A percentile compares a stretch with the other conserved stretches of the same genome.
These are phyloP conservation scores for Suzukiozyma palmioleophila DNA, from an alignment of 1,139 yeast species.

Conservation along the genomic window DNA sequence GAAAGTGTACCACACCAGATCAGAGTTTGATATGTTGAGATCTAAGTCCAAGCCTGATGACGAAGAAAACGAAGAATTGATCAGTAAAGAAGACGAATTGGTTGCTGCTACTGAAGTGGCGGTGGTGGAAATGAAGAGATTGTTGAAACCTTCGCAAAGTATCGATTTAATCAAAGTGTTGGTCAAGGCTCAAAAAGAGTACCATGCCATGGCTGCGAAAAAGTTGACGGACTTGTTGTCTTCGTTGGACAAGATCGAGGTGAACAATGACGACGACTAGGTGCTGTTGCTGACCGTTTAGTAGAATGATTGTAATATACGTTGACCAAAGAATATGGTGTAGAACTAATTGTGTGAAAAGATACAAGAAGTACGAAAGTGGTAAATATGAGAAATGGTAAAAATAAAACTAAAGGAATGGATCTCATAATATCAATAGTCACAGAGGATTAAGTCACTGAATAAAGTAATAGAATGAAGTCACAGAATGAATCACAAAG, in stretches of 20 bases:
- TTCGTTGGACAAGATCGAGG: slow-evolving; percentile 31
- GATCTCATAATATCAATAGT: no score
- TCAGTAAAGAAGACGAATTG: slow-evolving; percentile 68
- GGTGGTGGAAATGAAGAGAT: slow-evolving; percentile 66
- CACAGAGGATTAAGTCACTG: not conserved
- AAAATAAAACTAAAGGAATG: no score
- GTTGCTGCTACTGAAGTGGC: slow-evolving; percentile 72
- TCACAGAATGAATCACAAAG: no score
- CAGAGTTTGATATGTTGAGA: slow-evolving; percentile 66
- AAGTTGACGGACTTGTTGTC: slow-evolving; percentile 29
- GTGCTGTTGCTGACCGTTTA: slow-evolving; percentile 1
- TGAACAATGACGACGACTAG: slow-evolving; percentile 29
- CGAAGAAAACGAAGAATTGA: slow-evolving; percentile 51
- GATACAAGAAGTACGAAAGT: no score
- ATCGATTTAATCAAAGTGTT: slow-evolving; percentile 59
- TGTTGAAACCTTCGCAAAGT: slow-evolving; percentile 63
- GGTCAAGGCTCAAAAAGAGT: slow-evolving; percentile 63
- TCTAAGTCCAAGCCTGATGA: slow-evolving; percentile 30
- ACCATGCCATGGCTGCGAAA: slow-evolving; percentile 47
- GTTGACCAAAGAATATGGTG: no score
- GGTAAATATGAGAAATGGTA: no score
- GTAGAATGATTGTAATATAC: no score
- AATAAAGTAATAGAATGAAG: no score
- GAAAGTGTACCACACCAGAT: slow-evolving; percentile 64
- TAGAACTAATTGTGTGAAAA: no score